Conservation (phyloP, 441 rosid species). For the Croton setiger region DNA sequence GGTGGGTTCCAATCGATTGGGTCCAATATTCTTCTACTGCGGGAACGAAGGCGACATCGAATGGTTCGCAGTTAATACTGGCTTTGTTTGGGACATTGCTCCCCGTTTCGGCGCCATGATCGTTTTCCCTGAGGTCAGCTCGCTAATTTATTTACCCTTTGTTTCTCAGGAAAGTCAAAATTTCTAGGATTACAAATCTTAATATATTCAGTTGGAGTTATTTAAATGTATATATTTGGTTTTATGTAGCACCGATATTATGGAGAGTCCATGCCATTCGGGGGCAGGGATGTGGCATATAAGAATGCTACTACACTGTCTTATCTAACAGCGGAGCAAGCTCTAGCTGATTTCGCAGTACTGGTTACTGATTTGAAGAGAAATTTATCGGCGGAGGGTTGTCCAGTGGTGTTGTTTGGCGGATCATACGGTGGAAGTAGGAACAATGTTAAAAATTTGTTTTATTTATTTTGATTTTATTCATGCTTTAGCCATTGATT, state of each 20-base stretch:
- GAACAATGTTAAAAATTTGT: slow-evolving; percentile 5
- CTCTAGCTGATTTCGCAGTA: slow-evolving; percentile 80
- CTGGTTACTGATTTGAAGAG: slow-evolving; percentile 62
- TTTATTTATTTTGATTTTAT: background rate
- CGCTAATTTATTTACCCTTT: background rate
- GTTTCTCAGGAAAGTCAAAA: background rate
- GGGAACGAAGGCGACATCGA: slow-evolving; percentile 91
- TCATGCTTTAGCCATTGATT: background rate
- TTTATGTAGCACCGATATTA: slow-evolving; percentile 73
- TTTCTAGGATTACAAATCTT: background rate
- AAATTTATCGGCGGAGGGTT: slow-evolving; percentile 73
- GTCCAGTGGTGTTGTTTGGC: slow-evolving; percentile 79
- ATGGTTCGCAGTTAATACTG: slow-evolving; percentile 80
- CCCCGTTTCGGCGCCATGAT: slow-evolving; percentile 79
- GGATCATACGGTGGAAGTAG: slow-evolving; percentile 98
- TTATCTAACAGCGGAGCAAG: slow-evolving; percentile 80
- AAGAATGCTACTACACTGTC: slow-evolving; percentile 65
- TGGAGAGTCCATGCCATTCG: slow-evolving; percentile 83
- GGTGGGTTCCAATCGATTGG: slow-evolving; percentile 51
- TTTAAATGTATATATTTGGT: slow-evolving; percentile 18
- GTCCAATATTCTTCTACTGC: slow-evolving; percentile 81
- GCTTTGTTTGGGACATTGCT: slow-evolving; percentile 83
- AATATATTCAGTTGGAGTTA: background rate
- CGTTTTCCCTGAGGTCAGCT: slow-evolving; percentile 75
- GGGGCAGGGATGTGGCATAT: slow-evolving; percentile 63